Conservation (phyloP, 306 rosid genomes). For the Spatholobus suberectus region DNA sequence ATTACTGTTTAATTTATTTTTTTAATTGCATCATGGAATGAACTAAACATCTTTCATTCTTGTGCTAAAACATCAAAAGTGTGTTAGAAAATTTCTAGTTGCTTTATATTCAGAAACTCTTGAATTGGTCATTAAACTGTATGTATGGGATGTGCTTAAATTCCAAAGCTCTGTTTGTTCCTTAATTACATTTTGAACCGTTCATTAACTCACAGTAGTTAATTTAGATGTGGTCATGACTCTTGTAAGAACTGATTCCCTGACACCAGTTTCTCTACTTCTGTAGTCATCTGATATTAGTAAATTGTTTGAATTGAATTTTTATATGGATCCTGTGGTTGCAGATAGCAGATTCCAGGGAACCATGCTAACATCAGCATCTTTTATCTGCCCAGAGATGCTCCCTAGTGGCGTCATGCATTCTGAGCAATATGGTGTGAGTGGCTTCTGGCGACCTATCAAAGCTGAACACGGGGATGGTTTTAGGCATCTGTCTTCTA, state of each 20-base stretch:
- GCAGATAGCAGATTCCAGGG: constrained; percentile 68
- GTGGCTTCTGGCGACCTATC: constrained; percentile 55
- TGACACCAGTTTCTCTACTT: constrained; percentile 6
- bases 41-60: background rate
- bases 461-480: constrained; percentile 59
- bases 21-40: background rate
- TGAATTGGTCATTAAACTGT: constrained; percentile 2
- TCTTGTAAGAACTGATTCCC: constrained; percentile 18
- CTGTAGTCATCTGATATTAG: constrained; percentile 16
- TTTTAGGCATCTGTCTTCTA: constrained; percentile 49
- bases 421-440: constrained; percentile 55
- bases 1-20: background rate
- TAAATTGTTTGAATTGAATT: constrained; percentile 20
- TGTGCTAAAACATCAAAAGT: background rate
- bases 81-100: background rate
- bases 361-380: constrained; percentile 50
- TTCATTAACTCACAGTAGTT: background rate
- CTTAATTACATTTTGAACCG: background rate
- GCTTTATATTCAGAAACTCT: background rate
- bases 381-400: constrained; percentile 76
- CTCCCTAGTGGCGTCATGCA: constrained; percentile 52
- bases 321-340: constrained; percentile 35
- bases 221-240: constrained; percentile 3
- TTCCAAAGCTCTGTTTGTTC: background rate
- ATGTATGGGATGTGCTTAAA: constrained; percentile 9